These are phyloP conservation scores for Ligustrum vulgare DNA, from an alignment of 257 asterid species.

Conservation along the genomic window DNA sequence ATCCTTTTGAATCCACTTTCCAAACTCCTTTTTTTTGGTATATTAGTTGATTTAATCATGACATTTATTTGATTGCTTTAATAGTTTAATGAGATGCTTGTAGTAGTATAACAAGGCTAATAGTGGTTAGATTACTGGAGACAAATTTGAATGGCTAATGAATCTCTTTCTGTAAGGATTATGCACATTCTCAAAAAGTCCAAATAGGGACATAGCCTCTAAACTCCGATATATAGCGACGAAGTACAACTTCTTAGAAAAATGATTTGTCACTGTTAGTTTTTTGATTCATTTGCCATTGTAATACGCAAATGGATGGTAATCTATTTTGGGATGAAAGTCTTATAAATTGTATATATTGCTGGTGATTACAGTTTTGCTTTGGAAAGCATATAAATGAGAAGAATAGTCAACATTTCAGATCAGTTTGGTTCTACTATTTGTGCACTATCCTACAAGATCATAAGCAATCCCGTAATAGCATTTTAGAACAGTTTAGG, in stretches of 20 bases:
- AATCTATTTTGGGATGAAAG: constrained; percentile 7
- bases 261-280: not conserved
- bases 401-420: not conserved
- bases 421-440: not conserved
- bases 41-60: not conserved
- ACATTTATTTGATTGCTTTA: not conserved
- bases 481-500: not conserved
- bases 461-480: not conserved
- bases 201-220: constrained; percentile 8
- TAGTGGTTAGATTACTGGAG: constrained; percentile 11
- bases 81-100: not conserved
- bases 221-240: not conserved
- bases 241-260: not conserved
- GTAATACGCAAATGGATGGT: not conserved
- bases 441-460: not conserved
- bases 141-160: not conserved
- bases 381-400: not conserved
- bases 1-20: not conserved
- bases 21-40: not conserved
- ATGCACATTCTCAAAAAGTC: not conserved
- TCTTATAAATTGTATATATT: not conserved
- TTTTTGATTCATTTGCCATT: constrained; percentile 1
- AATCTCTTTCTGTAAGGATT: constrained; percentile 3
- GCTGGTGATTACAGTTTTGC: not conserved
- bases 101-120: not conserved